phyloP scores from a whole-genome alignment of 2,329 filamentous ascomycete genomes.

The Elsinoe necatrix region DNA sequence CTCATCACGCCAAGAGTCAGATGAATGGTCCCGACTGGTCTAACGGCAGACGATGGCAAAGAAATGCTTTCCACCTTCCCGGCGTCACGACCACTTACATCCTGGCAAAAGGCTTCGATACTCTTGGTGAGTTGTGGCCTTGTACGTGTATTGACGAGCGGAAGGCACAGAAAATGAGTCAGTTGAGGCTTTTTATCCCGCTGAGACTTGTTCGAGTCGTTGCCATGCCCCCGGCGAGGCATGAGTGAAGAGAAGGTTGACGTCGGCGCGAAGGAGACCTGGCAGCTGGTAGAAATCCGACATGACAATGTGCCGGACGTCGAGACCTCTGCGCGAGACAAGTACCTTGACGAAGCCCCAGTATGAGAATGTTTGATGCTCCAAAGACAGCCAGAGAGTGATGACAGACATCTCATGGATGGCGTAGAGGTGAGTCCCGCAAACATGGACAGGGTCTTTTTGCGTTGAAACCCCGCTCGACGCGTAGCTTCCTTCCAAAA shows the following conservation, averaged over 20 bases:
- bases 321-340: background rate
- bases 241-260: conserved; percentile 8
- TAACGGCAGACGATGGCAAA: conserved; percentile 58
- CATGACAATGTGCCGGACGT: conserved; percentile 4
- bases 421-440: background rate
- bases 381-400: background rate
- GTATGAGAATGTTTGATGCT: conserved; percentile 8
- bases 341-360: conserved; percentile 5
- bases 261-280: background rate
- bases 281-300: conserved; percentile 6
- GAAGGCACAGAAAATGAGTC: conserved; percentile 70
- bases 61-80: conserved; percentile 17
- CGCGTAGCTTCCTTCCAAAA: no score
- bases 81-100: conserved; percentile 5
- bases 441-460: no score
- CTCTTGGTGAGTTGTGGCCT: conserved; percentile 53
- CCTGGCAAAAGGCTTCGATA: conserved; percentile 11
- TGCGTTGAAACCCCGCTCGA: no score
- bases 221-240: conserved; percentile 8
- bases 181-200: conserved; percentile 37
- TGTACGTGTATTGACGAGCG: conserved; percentile 56
- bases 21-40: conserved; percentile 73
- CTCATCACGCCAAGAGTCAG: conserved; percentile 82
- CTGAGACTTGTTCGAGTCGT: background rate
- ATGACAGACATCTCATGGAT: background rate